phyloP scores from a whole-genome alignment of 2,329 filamentous ascomycete species.

The Juglanconis oblonga region DNA sequence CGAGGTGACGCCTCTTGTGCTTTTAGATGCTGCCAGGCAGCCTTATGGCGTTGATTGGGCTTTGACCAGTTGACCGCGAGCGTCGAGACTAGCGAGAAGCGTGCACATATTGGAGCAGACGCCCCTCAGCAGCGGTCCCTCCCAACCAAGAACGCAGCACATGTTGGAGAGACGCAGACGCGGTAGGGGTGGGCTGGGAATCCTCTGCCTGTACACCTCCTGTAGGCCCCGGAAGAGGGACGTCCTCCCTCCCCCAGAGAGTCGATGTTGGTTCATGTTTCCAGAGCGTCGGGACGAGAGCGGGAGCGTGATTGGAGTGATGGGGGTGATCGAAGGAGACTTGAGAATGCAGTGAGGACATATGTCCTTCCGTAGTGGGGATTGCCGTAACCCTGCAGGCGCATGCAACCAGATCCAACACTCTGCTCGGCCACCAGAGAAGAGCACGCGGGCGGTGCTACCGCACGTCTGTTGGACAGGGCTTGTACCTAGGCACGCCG shows the following conservation, averaged over 20 bases:
- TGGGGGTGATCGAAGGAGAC: no score
- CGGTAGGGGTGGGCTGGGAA: conserved; percentile 1
- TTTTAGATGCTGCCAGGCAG: neutral
- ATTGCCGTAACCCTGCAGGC: no score
- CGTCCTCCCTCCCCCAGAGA: neutral
- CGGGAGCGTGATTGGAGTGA: no score
- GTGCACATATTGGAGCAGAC: neutral
- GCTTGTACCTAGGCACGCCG: no score
- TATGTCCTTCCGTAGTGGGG: no score
- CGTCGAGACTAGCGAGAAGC: neutral
- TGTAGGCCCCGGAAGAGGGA: neutral
- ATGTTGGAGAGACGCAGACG: conserved; percentile 4
- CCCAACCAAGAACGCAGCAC: neutral
- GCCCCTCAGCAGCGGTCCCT: neutral
- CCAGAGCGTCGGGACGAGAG: no score
- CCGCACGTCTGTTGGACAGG: no score
- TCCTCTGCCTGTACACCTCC: conserved; percentile 5
- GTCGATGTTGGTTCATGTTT: neutral
- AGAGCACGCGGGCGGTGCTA: no score
- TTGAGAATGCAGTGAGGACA: no score
- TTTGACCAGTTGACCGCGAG: neutral
- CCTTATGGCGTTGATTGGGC: neutral
- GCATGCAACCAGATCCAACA: no score
- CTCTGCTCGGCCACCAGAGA: no score
- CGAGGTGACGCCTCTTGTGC: neutral